A percentile compares a stretch with the other conserved stretches of the same genome.
These are phyloP conservation scores for Cydonia oblonga DNA, from an alignment of 331 rosid species.

Conservation along the genomic window DNA sequence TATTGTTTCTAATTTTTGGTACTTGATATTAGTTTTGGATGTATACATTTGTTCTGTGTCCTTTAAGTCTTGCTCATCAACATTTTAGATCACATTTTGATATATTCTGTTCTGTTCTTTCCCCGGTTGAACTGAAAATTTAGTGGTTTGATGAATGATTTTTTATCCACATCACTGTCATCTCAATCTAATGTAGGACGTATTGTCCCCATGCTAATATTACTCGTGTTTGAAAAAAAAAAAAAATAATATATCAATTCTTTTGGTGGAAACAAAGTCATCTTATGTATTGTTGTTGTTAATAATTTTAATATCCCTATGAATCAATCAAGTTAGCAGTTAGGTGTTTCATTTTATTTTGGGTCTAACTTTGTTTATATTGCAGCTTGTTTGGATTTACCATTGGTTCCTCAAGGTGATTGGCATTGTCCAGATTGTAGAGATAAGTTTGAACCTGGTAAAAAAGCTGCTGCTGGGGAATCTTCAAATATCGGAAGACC, in stretches of 20 bases:
- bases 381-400: slow-evolving; percentile 82
- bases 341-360: not conserved
- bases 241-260: not conserved
- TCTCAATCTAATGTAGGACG: not conserved
- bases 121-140: not conserved
- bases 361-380: slow-evolving; percentile 7
- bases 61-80: not conserved
- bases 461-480: slow-evolving; percentile 34
- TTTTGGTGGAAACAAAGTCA: not conserved
- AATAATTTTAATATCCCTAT: not conserved
- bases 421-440: slow-evolving; percentile 83
- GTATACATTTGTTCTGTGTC: too few relatives aligned
- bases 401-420: slow-evolving; percentile 47
- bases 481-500: slow-evolving; percentile 49
- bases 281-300: not conserved
- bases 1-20: not conserved
- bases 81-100: not conserved
- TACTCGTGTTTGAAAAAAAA: not conserved
- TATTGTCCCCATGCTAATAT: not conserved
- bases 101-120: not conserved
- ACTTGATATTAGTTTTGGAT: not conserved
- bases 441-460: slow-evolving; percentile 48
- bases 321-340: not conserved
- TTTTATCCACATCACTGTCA: not conserved
- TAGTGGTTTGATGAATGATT: not conserved